Conservation (phyloP, 345 rosid species). For the Lepidium africanum region DNA sequence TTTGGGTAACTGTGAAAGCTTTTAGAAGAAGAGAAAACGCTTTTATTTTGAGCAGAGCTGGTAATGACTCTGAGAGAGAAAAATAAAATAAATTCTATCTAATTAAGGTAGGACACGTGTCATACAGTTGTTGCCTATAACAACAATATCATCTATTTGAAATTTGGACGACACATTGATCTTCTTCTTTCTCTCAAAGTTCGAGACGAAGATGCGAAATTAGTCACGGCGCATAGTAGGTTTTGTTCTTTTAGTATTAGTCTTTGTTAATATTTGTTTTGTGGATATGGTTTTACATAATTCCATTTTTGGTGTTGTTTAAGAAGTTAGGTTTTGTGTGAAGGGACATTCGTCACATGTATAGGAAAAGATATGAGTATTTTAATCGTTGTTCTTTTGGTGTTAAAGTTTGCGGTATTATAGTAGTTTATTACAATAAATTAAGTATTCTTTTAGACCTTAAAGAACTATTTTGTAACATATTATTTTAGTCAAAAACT, state of each 20-base stretch:
- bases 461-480: too few relatives aligned
- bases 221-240: neutral
- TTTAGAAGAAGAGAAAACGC: constrained; percentile 13
- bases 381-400: too few relatives aligned
- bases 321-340: neutral
- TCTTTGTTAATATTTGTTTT: neutral
- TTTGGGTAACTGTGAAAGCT: constrained; percentile 22
- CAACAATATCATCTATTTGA: neutral
- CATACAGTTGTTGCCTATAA: neutral
- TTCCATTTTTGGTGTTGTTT: neutral
- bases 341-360: neutral
- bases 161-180: neutral
- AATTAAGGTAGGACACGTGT: constrained; percentile 16
- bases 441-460: neutral
- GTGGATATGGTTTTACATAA: neutral
- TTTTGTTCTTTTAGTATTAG: neutral
- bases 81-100: neutral
- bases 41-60: constrained; percentile 1
- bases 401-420: too few relatives aligned
- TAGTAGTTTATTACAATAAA: neutral
- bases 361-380: too few relatives aligned
- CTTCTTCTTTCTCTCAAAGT: neutral
- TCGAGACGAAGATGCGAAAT: constrained; percentile 6
- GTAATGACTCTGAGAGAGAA: neutral
- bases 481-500: too few relatives aligned